Percentiles rank a stretch among this genome's conserved stretches.
Evolutionary conservation across 2,329 filamentous ascomycete genomes (phyloP).

Genomic region (Pseudogymnoascus sp.): DNA sequence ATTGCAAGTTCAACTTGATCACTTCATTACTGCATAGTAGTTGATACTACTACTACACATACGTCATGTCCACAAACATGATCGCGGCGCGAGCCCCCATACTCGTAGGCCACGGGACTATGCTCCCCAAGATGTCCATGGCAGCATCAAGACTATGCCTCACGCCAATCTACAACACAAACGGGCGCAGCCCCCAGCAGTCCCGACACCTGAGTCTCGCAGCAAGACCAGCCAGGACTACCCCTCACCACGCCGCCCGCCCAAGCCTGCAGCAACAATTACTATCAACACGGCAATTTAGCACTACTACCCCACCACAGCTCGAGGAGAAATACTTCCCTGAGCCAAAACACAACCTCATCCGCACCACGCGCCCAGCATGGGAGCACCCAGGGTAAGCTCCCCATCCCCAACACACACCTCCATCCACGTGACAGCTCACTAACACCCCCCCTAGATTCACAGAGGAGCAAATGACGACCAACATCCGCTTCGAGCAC

Average conservation of each 20-base stretch:
- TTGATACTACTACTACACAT: background rate
- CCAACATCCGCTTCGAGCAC: conserved; percentile 64
- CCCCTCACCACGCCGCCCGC: background rate
- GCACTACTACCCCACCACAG: conserved; percentile 28
- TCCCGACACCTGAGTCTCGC: conserved; percentile 3
- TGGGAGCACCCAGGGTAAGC: conserved; percentile 43
- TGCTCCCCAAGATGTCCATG: background rate
- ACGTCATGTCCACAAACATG: conserved; percentile 4
- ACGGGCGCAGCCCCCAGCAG: background rate
- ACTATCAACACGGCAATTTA: conserved; percentile 26
- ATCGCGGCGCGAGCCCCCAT: conserved; percentile 1
- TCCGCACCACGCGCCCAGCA: conserved; percentile 53
- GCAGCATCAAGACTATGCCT: background rate
- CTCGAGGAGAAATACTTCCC: conserved; percentile 31
- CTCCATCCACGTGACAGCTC: background rate
- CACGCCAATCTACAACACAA: background rate
- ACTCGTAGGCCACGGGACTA: background rate
- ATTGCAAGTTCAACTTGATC: background rate
- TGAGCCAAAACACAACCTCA: conserved; percentile 29
- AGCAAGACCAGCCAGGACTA: background rate
- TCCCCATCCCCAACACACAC: background rate
- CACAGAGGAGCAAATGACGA: conserved; percentile 69
- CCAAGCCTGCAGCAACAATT: background rate
- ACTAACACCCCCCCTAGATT: conserved; percentile 41
- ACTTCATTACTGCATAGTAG: background rate